Evolutionary conservation across 129 eudicot genomes (phyloP).

Genomic region (Flaveria linearis): DNA sequence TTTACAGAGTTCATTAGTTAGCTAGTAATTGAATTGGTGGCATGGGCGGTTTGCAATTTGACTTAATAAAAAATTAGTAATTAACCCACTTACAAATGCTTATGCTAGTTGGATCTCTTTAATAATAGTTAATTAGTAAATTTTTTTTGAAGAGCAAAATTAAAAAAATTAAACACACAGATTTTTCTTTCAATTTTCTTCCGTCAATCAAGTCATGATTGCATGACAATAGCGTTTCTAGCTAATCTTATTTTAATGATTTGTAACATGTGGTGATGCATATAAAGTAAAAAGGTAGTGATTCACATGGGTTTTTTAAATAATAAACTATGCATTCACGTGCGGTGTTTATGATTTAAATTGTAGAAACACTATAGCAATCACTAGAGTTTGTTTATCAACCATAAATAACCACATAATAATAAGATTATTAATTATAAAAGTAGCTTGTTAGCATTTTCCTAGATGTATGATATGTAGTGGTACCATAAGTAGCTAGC

Average conservation of each 20-base stretch:
- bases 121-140: background rate
- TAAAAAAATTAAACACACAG: background rate
- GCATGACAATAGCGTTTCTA: background rate
- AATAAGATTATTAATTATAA: background rate
- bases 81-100: too few relatives aligned
- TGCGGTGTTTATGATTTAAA: background rate
- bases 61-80: too few relatives aligned
- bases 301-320: background rate
- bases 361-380: background rate
- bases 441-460: background rate
- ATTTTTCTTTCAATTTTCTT: background rate
- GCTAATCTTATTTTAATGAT: background rate
- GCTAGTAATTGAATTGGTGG: too few relatives aligned
- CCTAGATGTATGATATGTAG: background rate
- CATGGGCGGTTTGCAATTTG: too few relatives aligned
- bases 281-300: background rate
- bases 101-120: background rate
- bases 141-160: too few relatives aligned
- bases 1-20: too few relatives aligned
- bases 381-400: background rate
- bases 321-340: background rate
- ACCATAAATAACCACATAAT: background rate
- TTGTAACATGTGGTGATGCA: background rate
- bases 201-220: slow-evolving; percentile 10
- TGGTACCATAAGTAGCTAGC: too few relatives aligned